Conservation (phyloP, 768 basidiomycete genomes). For the Chalciporus sphaerocephalus region DNA sequence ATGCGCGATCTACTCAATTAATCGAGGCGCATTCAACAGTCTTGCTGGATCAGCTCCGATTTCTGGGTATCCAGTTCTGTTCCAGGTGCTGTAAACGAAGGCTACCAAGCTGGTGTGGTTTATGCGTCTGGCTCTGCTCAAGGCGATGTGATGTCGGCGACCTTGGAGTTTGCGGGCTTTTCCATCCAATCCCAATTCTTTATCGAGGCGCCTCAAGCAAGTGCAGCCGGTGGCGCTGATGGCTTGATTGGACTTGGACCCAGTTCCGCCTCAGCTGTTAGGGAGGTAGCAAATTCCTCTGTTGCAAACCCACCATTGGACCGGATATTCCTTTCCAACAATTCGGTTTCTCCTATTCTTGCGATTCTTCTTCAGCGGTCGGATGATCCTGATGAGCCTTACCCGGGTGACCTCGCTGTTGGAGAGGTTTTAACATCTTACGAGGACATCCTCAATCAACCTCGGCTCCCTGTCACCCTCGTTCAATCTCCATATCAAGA, state of each 20-base stretch:
- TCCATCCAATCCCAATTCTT: constrained; percentile 44
- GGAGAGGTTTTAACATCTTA: constrained; percentile 53
- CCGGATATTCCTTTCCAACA: constrained; percentile 59
- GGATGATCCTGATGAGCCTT: constrained; percentile 47
- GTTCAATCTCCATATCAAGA: constrained; percentile 32
- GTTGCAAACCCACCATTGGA: constrained; percentile 55
- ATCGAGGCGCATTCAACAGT: background rate
- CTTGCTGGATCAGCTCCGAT: constrained; percentile 50
- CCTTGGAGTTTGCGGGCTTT: constrained; percentile 34
- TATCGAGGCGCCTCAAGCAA: constrained; percentile 13
- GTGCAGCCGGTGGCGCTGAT: constrained; percentile 11
- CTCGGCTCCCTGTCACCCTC: constrained; percentile 46
- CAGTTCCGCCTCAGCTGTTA: constrained; percentile 49
- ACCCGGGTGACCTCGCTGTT: constrained; percentile 59
- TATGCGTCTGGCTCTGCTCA: constrained; percentile 54
- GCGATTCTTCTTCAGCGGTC: constrained; percentile 61
- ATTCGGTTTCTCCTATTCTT: constrained; percentile 54
- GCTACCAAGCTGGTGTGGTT: constrained; percentile 35
- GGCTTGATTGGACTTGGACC: constrained; percentile 60
- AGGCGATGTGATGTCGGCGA: constrained; percentile 33
- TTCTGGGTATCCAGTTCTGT: constrained; percentile 53
- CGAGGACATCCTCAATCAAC: constrained; percentile 45
- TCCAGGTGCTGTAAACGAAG: constrained; percentile 36
- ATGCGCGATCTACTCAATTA: background rate
- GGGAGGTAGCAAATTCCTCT: constrained; percentile 29